These are phyloP conservation scores for Speleostelium caveatum DNA, from an alignment of 78 protist genomes.

Conservation along the genomic window DNA sequence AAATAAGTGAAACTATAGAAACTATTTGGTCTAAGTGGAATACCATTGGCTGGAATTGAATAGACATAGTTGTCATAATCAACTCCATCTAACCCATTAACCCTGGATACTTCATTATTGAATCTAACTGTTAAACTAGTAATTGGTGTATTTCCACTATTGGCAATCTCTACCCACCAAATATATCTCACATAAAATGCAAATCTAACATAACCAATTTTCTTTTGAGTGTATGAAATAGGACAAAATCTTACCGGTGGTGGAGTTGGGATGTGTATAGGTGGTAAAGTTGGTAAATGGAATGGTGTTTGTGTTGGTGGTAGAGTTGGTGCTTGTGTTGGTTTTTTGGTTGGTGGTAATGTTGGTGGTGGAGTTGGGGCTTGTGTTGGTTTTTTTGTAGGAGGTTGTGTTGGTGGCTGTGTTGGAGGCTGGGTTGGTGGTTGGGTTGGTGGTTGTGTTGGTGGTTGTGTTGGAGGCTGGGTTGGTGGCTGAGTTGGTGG, in stretches of 20 bases:
- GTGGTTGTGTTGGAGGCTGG: not conserved
- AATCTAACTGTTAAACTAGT: not conserved
- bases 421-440: not conserved
- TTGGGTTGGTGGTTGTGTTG: not conserved
- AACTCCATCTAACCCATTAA: constrained; percentile 23
- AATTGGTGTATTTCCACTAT: not conserved
- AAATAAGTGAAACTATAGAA: constrained; percentile 37
- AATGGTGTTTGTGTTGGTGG: not conserved
- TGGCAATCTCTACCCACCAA: constrained; percentile 47
- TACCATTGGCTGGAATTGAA: not conserved
- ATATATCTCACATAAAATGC: not conserved
- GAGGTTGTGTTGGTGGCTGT: not conserved
- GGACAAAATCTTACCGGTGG: not conserved
- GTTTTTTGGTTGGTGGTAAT: not conserved
- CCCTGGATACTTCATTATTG: not conserved
- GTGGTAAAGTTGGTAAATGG: not conserved
- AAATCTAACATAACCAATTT: constrained; percentile 25
- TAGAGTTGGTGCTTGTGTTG: not conserved
- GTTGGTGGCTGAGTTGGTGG: not conserved
- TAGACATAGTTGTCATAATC: not conserved
- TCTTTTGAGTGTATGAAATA: constrained; percentile 14
- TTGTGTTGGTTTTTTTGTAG: not conserved
- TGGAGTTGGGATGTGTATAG: not conserved
- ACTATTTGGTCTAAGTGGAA: constrained; percentile 16
- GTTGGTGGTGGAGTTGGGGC: not conserved